These are phyloP conservation scores for Aspergillus intermedius DNA, from an alignment of 2,329 filamentous ascomycete genomes.

Conservation along the genomic window DNA sequence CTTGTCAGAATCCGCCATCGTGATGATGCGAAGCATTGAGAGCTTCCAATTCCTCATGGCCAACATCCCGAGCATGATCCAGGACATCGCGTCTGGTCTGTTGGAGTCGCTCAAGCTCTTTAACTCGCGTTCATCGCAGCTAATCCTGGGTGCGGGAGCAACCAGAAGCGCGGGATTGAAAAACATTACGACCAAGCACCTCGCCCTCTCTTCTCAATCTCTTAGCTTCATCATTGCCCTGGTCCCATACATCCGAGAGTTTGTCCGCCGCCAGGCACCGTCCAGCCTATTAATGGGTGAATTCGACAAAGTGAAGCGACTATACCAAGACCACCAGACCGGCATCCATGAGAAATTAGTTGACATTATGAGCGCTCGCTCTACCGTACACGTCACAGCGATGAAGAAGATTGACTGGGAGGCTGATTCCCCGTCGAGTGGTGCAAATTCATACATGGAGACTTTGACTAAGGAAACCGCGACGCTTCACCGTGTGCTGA, in stretches of 20 bases:
- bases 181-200: constrained; percentile 93
- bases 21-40: constrained; percentile 74
- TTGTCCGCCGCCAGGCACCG: constrained; percentile 67
- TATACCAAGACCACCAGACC: constrained; percentile 82
- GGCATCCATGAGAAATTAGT: constrained; percentile 89
- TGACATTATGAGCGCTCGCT: constrained; percentile 81
- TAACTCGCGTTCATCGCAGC: constrained; percentile 91
- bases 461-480: constrained; percentile 78
- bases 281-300: constrained; percentile 62
- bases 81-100: constrained; percentile 71
- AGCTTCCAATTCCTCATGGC: constrained; percentile 76
- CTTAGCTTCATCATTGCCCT: constrained; percentile 80
- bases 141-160: constrained; percentile 91
- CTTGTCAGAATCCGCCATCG: constrained; percentile 73
- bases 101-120: constrained; percentile 86
- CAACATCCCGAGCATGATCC: constrained; percentile 80
- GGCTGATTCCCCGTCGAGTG: constrained; percentile 36
- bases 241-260: constrained; percentile 85
- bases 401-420: constrained; percentile 76
- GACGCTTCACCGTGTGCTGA: constrained; percentile 75
- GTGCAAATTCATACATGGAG: constrained; percentile 71
- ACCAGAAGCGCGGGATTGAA: constrained; percentile 82
- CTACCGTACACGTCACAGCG: constrained; percentile 64
- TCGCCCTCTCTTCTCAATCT: constrained; percentile 84
- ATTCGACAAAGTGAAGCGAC: constrained; percentile 78